phyloP scores from a whole-genome alignment of 371 early-diverging fungal genomes.

The Rhizopus arrhizus region DNA sequence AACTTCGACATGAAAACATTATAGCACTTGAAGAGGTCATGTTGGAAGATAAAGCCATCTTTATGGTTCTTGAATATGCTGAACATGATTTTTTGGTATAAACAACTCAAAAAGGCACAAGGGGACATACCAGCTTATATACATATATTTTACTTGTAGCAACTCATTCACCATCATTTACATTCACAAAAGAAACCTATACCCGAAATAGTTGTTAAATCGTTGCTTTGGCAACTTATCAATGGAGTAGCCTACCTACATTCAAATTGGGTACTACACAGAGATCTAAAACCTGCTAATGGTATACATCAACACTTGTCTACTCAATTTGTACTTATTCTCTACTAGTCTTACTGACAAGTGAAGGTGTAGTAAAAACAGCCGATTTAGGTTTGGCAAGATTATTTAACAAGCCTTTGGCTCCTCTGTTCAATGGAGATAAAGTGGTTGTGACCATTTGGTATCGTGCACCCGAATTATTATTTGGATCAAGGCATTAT shows the following conservation, averaged over 20 bases:
- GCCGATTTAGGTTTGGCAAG: constrained; percentile 93
- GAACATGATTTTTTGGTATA: constrained; percentile 90
- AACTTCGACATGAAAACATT: constrained; percentile 86
- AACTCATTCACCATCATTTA: constrained; percentile 84
- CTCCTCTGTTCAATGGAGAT: constrained; percentile 85
- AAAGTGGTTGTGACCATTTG: constrained; percentile 97
- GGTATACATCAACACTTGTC: constrained; percentile 25
- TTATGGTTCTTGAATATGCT: constrained; percentile 94
- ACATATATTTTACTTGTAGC: constrained; percentile 43
- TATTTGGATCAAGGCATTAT: constrained; percentile 92
- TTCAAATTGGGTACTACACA: constrained; percentile 90
- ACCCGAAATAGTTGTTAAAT: constrained; percentile 83
- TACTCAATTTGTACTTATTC: neutral
- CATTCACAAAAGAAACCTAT: constrained; percentile 77
- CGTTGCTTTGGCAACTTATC: constrained; percentile 87
- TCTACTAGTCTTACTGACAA: constrained; percentile 71
- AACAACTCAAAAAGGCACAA: constrained; percentile 1
- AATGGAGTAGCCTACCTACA: constrained; percentile 92
- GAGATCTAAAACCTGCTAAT: constrained; percentile 93
- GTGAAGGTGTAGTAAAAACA: constrained; percentile 87
- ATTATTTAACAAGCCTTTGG: constrained; percentile 77
- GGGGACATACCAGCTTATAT: neutral
- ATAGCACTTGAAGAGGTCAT: constrained; percentile 84
- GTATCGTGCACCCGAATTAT: constrained; percentile 96
- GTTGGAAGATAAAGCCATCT: constrained; percentile 87